phyloP scores from a whole-genome alignment of 2,329 filamentous ascomycete genomes.

The Nothophoma quercina region DNA sequence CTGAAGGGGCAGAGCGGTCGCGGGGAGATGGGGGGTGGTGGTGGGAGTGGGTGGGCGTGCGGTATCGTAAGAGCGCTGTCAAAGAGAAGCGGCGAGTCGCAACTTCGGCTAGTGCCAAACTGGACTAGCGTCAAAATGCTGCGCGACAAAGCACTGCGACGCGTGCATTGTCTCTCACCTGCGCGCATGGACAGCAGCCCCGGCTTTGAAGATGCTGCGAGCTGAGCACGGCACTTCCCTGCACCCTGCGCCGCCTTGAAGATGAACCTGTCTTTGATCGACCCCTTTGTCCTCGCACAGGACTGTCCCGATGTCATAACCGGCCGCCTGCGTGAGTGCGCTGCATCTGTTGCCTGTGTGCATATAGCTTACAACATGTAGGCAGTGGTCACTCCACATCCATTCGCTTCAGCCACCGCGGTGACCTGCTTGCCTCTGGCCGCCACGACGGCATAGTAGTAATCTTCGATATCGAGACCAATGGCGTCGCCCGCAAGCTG shows the following conservation, averaged over 20 bases:
- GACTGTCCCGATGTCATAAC: conserved; percentile 93
- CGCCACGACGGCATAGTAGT: conserved; percentile 91
- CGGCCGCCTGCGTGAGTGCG: conserved; percentile 75
- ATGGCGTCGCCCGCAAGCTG: conserved; percentile 93
- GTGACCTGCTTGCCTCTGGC: conserved; percentile 93
- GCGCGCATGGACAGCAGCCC: conserved; percentile 16
- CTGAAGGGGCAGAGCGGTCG: conserved; percentile 41
- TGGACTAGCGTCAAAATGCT: conserved; percentile 5
- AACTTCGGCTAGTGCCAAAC: conserved; percentile 8
- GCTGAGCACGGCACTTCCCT: conserved; percentile 21
- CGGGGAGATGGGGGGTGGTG: conserved; percentile 39
- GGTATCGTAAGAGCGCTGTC: conserved; percentile 19
- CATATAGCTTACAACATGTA: conserved; percentile 39
- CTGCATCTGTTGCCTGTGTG: conserved; percentile 20
- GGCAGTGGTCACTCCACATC: conserved; percentile 70
- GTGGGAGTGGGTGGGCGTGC: conserved; percentile 36
- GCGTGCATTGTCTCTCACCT: conserved; percentile 9
- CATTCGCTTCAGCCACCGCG: conserved; percentile 88
- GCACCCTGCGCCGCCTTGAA: conserved; percentile 27
- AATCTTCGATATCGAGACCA: conserved; percentile 97
- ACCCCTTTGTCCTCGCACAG: conserved; percentile 74
- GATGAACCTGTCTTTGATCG: conserved; percentile 76
- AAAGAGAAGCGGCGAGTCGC: conserved; percentile 18
- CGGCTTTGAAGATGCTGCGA: conserved; percentile 31
- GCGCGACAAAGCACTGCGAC: conserved; percentile 7